Conservation (phyloP, 768 basidiomycete species). For the Leccinum fibrillosum region DNA sequence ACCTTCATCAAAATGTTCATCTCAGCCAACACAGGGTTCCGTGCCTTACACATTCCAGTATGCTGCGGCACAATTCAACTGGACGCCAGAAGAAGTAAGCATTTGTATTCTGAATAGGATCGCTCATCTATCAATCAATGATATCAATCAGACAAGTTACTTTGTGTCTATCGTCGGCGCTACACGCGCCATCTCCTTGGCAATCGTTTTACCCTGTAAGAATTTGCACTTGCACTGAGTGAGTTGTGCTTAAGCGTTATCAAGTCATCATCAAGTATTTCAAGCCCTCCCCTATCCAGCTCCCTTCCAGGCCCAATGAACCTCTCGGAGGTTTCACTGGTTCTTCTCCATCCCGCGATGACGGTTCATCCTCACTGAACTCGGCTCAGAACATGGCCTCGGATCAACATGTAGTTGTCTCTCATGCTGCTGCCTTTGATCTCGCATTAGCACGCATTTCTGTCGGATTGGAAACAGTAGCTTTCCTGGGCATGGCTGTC, state of each 20-base stretch:
- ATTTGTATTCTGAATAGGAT: neutral
- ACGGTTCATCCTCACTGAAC: conserved; percentile 1
- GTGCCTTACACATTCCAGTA: conserved; percentile 63
- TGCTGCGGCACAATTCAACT: conserved; percentile 55
- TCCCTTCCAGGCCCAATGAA: conserved; percentile 15
- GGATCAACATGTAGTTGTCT: no score
- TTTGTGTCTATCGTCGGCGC: conserved; percentile 56
- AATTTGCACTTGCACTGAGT: conserved; percentile 1
- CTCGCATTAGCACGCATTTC: conserved; percentile 63
- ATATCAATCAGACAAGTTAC: conserved; percentile 58
- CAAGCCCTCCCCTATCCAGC: conserved; percentile 38
- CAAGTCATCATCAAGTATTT: conserved; percentile 54
- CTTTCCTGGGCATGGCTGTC: conserved; percentile 49
- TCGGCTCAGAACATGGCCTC: conserved; percentile 3
- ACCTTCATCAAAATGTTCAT: neutral
- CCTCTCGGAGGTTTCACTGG: conserved; percentile 16
- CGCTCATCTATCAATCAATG: no score
- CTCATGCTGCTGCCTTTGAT: conserved; percentile 59
- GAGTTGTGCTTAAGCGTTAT: neutral
- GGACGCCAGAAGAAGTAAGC: conserved; percentile 62
- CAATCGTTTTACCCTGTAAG: conserved; percentile 60
- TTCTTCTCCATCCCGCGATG: neutral
- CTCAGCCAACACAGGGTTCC: conserved; percentile 44
- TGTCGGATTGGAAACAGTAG: conserved; percentile 50
- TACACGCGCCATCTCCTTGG: conserved; percentile 52